Evolutionary conservation across 1,284 basidiomycete genomes (phyloP).

Genomic region (Tranzscheliella williamsii): DNA sequence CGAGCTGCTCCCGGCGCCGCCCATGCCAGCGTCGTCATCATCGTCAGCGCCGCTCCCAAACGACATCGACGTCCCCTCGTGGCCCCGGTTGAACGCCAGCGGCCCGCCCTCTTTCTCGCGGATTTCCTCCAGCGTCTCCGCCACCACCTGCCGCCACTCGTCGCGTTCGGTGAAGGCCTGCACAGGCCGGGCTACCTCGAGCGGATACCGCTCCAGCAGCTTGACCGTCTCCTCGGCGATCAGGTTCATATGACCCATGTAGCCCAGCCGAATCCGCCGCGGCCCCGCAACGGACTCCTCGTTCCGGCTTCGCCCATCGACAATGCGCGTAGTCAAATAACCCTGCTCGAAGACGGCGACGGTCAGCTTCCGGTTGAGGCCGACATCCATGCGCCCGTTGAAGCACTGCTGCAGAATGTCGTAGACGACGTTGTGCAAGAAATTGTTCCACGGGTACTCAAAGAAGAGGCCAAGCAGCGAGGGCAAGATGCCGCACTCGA

Average conservation of each 20-base stretch:
- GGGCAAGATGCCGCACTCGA: slow-evolving; percentile 53
- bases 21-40: slow-evolving; percentile 11
- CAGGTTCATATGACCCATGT: slow-evolving; percentile 95
- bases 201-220: slow-evolving; percentile 80
- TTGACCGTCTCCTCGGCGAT: slow-evolving; percentile 88
- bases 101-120: slow-evolving; percentile 56
- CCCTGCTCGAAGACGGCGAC: slow-evolving; percentile 56
- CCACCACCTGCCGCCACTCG: slow-evolving; percentile 55
- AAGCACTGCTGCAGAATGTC: slow-evolving; percentile 95
- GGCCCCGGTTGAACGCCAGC: slow-evolving; percentile 54
- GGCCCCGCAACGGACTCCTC: slow-evolving; percentile 46
- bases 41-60: slow-evolving; percentile 37
- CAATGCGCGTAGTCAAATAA: slow-evolving; percentile 46
- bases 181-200: slow-evolving; percentile 38
- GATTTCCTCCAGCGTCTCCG: slow-evolving; percentile 53
- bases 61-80: slow-evolving; percentile 35
- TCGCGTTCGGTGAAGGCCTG: slow-evolving; percentile 39
- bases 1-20: slow-evolving; percentile 39
- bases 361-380: slow-evolving; percentile 54
- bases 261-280: slow-evolving; percentile 66
- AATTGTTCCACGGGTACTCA: slow-evolving; percentile 96
- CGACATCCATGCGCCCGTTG: slow-evolving; percentile 73
- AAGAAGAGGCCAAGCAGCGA: slow-evolving; percentile 72
- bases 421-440: slow-evolving; percentile 94
- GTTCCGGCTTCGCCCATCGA: slow-evolving; percentile 54